Evolutionary conservation across 306 rosid genomes (phyloP).

Genomic region (Vicia villosa): DNA sequence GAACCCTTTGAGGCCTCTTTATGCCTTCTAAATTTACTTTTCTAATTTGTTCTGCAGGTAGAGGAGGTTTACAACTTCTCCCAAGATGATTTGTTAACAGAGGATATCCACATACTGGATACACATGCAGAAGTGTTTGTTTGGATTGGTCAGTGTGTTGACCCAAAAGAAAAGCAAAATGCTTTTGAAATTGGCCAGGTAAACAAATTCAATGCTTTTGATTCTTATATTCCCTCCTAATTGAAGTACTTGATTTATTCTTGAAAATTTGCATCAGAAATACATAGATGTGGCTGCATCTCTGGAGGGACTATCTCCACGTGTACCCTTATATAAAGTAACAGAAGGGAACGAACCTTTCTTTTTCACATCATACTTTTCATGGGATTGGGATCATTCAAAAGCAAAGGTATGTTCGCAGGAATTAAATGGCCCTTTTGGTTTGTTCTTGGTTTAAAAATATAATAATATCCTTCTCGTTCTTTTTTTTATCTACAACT

Average conservation of each 20-base stretch:
- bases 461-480: not conserved
- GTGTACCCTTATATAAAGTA: slow-evolving; percentile 80
- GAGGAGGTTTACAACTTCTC: slow-evolving; percentile 89
- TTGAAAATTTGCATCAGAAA: slow-evolving; percentile 56
- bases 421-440: slow-evolving; percentile 11
- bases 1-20: slow-evolving; percentile 9
- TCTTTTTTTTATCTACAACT: slow-evolving; percentile 5
- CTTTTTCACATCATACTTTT: slow-evolving; percentile 93
- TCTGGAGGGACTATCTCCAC: slow-evolving; percentile 78
- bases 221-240: slow-evolving; percentile 22
- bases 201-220: slow-evolving; percentile 34
- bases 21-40: slow-evolving; percentile 36
- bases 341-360: slow-evolving; percentile 98
- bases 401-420: slow-evolving; percentile 72
- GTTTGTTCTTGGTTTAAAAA: slow-evolving; percentile 10
- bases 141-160: slow-evolving; percentile 90
- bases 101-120: slow-evolving; percentile 85
- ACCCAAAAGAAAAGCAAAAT: slow-evolving; percentile 76
- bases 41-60: slow-evolving; percentile 52
- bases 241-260: slow-evolving; percentile 17
- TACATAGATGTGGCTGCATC: slow-evolving; percentile 80
- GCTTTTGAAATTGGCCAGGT: slow-evolving; percentile 91
- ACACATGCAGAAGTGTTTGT: slow-evolving; percentile 93
- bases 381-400: slow-evolving; percentile 92
- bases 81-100: slow-evolving; percentile 91